Conservation (phyloP, 2,329 filamentous ascomycete genomes). For the Fusarium lateritium region DNA sequence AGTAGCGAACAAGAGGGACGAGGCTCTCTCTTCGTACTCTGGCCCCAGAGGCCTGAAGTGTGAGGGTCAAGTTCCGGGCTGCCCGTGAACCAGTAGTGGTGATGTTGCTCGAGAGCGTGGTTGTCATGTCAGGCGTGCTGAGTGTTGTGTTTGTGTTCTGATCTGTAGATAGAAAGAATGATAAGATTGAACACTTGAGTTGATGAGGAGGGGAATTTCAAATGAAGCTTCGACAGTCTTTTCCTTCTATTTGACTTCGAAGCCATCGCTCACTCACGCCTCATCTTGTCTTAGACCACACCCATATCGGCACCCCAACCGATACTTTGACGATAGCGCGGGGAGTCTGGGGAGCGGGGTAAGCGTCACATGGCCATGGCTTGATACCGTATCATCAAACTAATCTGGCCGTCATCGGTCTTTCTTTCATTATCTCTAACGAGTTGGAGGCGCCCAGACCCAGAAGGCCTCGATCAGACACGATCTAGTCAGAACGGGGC, state of each 20-base stretch:
- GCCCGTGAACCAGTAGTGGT: constrained; percentile 29
- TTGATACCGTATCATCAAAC: constrained; percentile 9
- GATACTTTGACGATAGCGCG: constrained; percentile 28
- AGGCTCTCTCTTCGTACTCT: constrained; percentile 17
- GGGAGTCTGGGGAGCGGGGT: constrained; percentile 41
- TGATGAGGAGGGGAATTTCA: background rate
- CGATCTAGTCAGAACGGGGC: constrained; percentile 14
- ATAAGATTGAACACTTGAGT: background rate
- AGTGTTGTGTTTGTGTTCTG: background rate
- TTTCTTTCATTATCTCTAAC: constrained; percentile 7
- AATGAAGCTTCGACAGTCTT: constrained; percentile 20
- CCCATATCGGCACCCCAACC: constrained; percentile 33
- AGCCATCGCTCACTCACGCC: background rate
- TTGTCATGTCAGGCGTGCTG: constrained; percentile 31
- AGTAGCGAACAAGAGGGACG: constrained; percentile 10
- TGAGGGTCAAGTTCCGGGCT: constrained; percentile 26
- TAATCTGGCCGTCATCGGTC: constrained; percentile 20
- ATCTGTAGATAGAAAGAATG: background rate
- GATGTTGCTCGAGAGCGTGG: constrained; percentile 23
- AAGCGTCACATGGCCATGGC: constrained; percentile 31
- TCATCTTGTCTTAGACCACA: constrained; percentile 9
- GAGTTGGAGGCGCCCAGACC: constrained; percentile 3
- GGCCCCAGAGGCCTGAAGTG: constrained; percentile 4
- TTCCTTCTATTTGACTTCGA: constrained; percentile 27
- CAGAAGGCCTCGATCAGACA: constrained; percentile 12